Percentiles rank a stretch among this genome's conserved stretches.
These are phyloP conservation scores for Globisporangium megalacanthum DNA, from an alignment of 352 stramenopile species.

Conservation along the genomic window DNA sequence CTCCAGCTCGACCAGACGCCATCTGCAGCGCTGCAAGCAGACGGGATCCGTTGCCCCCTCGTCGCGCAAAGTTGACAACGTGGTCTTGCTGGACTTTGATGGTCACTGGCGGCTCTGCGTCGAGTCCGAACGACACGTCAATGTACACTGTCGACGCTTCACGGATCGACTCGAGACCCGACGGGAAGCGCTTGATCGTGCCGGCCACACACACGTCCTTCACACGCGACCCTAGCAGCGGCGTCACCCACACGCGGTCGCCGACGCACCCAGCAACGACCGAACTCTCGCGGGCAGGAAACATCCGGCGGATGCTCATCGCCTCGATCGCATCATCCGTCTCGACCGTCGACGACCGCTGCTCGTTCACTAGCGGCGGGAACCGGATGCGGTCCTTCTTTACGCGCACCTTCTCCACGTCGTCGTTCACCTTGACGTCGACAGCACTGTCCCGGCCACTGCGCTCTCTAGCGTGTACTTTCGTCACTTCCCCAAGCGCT, in stretches of 20 bases:
- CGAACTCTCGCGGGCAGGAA: conserved; percentile 58
- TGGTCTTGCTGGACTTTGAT: conserved; percentile 61
- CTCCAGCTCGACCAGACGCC: conserved; percentile 16
- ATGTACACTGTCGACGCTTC: conserved; percentile 41
- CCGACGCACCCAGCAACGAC: conserved; percentile 42
- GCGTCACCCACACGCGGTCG: conserved; percentile 60
- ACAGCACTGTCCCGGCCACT: conserved; percentile 13
- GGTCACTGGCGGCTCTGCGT: conserved; percentile 16
- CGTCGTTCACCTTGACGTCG: conserved; percentile 45
- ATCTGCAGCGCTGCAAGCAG: conserved; percentile 58
- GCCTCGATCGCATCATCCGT: conserved; percentile 40
- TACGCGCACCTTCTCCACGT: conserved; percentile 50
- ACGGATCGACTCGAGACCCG: conserved; percentile 41
- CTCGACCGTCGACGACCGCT: background rate
- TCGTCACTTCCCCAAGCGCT: conserved; percentile 50
- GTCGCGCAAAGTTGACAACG: conserved; percentile 50
- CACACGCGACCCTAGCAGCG: conserved; percentile 18
- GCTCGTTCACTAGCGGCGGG: conserved; percentile 19
- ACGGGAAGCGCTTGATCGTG: conserved; percentile 58
- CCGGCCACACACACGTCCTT: conserved; percentile 47
- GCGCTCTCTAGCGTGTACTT: conserved; percentile 25
- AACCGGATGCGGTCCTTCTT: conserved; percentile 48
- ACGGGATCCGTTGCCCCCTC: conserved; percentile 31
- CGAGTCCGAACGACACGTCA: conserved; percentile 43
- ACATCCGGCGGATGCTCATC: conserved; percentile 68